These are phyloP conservation scores for Hemileccinum rubropunctum DNA, from an alignment of 768 basidiomycete genomes.

Conservation along the genomic window DNA sequence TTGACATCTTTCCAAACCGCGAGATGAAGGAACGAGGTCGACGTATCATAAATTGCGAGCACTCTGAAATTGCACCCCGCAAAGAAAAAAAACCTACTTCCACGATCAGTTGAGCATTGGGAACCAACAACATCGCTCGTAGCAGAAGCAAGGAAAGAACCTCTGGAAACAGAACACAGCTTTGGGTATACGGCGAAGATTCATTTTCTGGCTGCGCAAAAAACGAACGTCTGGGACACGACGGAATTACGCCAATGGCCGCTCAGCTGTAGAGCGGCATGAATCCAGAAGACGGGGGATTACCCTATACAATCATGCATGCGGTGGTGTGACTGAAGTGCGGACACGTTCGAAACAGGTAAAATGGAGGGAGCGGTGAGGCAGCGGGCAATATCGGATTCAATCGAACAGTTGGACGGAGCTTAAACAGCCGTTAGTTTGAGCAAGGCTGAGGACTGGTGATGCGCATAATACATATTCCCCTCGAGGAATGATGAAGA, in stretches of 20 bases:
- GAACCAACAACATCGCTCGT: neutral
- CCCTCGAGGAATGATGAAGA: conserved; percentile 10
- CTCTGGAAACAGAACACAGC: conserved; percentile 13
- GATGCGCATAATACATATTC: conserved; percentile 7
- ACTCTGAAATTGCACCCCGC: neutral
- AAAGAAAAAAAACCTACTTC: neutral
- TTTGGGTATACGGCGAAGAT: conserved; percentile 17
- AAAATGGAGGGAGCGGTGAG: conserved; percentile 17
- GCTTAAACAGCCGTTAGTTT: conserved; percentile 21
- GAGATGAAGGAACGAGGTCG: conserved; percentile 7
- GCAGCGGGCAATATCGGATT: conserved; percentile 17
- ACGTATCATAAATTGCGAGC: conserved; percentile 1
- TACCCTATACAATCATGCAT: conserved; percentile 10
- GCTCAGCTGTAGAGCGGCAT: conserved; percentile 1
- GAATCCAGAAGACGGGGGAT: conserved; percentile 6
- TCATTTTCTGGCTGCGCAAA: conserved; percentile 26
- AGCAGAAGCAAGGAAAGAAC: conserved; percentile 2
- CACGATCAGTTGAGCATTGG: neutral
- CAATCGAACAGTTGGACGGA: conserved; percentile 21
- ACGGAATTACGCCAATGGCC: conserved; percentile 6
- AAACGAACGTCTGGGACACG: conserved; percentile 5
- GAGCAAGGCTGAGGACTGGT: conserved; percentile 6
- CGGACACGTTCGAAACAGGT: conserved; percentile 14
- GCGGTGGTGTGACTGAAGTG: conserved; percentile 8
- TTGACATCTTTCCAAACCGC: conserved; percentile 16